Percentiles rank a stretch among this genome's conserved stretches.
Evolutionary conservation across 1,284 basidiomycete genomes (phyloP).

Genomic region (Papiliotrema fonsecae): DNA sequence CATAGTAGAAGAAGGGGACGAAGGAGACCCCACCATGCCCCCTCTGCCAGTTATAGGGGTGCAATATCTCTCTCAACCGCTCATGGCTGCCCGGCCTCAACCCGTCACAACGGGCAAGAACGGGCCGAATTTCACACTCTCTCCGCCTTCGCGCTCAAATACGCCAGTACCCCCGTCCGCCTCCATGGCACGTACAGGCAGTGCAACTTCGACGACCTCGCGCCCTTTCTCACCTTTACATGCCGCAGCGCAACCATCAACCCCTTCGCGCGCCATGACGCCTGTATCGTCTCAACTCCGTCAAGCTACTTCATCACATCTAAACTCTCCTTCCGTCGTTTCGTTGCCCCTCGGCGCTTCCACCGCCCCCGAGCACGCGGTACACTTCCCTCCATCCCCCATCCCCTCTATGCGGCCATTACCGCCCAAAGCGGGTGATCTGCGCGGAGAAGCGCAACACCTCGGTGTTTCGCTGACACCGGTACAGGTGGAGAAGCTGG

Average conservation of each 20-base stretch:
- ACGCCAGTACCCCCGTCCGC: slow-evolving; percentile 21
- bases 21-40: slow-evolving; percentile 1
- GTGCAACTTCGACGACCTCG: background rate
- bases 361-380: background rate
- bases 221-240: slow-evolving; percentile 17
- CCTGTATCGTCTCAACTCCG: slow-evolving; percentile 34
- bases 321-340: background rate
- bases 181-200: slow-evolving; percentile 1
- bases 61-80: background rate
- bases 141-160: slow-evolving; percentile 17
- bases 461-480: slow-evolving; percentile 24
- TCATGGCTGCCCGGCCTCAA: background rate
- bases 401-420: slow-evolving; percentile 4
- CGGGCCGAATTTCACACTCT: slow-evolving; percentile 12
- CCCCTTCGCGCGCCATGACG: slow-evolving; percentile 28
- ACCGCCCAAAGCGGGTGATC: background rate
- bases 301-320: slow-evolving; percentile 22
- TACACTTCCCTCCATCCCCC: slow-evolving; percentile 18
- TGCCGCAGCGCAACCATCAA: slow-evolving; percentile 1
- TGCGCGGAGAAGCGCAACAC: slow-evolving; percentile 9
- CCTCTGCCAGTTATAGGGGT: background rate
- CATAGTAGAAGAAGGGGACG: background rate
- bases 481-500: slow-evolving; percentile 7
- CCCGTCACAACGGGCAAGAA: slow-evolving; percentile 3
- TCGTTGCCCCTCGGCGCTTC: slow-evolving; percentile 5